Evolutionary conservation across 2,329 filamentous ascomycete genomes (phyloP), one percentile per base, ranked within the genome.

Genomic region (Ophiostoma perfectum): DNA sequence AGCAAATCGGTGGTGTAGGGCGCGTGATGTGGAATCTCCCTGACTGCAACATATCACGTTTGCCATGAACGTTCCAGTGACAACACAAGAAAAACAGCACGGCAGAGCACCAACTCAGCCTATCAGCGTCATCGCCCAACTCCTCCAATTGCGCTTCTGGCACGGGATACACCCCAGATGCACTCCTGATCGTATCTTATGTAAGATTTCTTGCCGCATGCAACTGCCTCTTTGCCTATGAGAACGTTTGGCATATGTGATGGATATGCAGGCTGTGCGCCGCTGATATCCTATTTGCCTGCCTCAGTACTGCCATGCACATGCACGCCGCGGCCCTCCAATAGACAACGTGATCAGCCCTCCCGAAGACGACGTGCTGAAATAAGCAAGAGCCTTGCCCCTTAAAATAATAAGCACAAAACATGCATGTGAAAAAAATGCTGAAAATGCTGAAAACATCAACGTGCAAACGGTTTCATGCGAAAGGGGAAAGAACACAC

Each of bases 381-480:
- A 18, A 11, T 55, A 27, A 18, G 49, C 18, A 55, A 55, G 49
- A 55, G 49, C 49, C 49, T 27, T 55, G 49, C 49, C 49, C 49
- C 49, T 55, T n/a, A 14, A 7, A 27, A 27, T 27, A 27, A 27
- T 27, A 27, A 27, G 2, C 49, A 55, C 27, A 55, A 55, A 55
- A 55, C 12, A 36, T 55, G 49, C 49, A 55, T 55, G 49, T 55
- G 49, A 55, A 55, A 36, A 36, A 38, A 63, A 63, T 55, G 36
- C 3, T 55, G 49, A 55, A 55, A 42, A 27, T 27, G 27, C 27
- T 2, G 27, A 27, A 55, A 42, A 36, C 38, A 63, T 52, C 44
- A 36, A 11, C 18, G 27, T 55, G 49, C 27, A 27, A 14, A 8
- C n/a, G 12, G 49, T 55, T 55, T 55, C 49, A 55, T 55, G 49